Conservation (phyloP, 2,329 filamentous ascomycete species). For the Cladosporium colombiae region DNA sequence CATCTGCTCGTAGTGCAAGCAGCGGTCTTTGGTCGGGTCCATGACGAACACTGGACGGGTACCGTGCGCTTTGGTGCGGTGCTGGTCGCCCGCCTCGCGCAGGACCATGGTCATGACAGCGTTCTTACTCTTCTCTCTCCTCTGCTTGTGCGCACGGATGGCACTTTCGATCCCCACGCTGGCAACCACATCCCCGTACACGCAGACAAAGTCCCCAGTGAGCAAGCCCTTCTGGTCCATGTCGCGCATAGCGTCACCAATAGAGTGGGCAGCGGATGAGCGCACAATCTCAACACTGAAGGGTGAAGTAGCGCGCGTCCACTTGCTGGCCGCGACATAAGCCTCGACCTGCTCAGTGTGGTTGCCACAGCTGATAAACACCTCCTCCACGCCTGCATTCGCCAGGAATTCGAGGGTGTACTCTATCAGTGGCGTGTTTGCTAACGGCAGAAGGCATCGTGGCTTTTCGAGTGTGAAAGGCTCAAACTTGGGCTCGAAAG, state of each 20-base stretch:
- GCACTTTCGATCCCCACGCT: slow-evolving; percentile 83
- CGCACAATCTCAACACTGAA: slow-evolving; percentile 86
- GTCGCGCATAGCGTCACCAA: slow-evolving; percentile 93
- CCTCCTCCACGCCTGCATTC: slow-evolving; percentile 90
- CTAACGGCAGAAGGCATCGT: slow-evolving; percentile 89
- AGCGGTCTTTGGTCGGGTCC: slow-evolving; percentile 75
- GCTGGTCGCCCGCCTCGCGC: slow-evolving; percentile 70
- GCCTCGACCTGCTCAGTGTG: slow-evolving; percentile 84
- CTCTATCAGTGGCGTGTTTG: slow-evolving; percentile 92
- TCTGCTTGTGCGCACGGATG: slow-evolving; percentile 75
- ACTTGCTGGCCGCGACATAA: slow-evolving; percentile 77
- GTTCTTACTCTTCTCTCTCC: slow-evolving; percentile 81
- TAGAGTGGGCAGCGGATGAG: slow-evolving; percentile 74
- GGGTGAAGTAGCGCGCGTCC: slow-evolving; percentile 70
- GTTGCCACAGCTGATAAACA: slow-evolving; percentile 87
- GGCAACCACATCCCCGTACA: slow-evolving; percentile 89
- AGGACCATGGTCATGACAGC: slow-evolving; percentile 98
- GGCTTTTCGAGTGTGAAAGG: slow-evolving; percentile 88
- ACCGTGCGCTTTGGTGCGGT: slow-evolving; percentile 75
- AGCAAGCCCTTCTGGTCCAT: slow-evolving; percentile 84
- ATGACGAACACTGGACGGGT: slow-evolving; percentile 83
- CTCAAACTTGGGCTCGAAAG: slow-evolving; percentile 87
- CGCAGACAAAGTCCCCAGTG: slow-evolving; percentile 84
- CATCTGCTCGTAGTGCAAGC: slow-evolving; percentile 93
- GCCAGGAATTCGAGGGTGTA: slow-evolving; percentile 96